Evolutionary conservation across 129 eudicot species (phyloP).

Genomic region (Chrysanthemum lavandulifolium): DNA sequence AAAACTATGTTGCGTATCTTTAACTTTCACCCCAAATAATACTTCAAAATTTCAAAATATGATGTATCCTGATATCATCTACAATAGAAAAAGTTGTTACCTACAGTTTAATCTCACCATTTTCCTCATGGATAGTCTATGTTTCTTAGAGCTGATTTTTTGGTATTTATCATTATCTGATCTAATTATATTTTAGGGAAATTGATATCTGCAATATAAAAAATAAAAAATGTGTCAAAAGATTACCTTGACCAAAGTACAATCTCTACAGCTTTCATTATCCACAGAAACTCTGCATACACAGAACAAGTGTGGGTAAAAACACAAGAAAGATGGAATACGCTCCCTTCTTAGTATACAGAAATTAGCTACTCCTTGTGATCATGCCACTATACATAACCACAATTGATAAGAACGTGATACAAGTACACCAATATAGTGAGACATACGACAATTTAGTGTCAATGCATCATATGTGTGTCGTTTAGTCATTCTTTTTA

Average conservation of each 20-base stretch:
- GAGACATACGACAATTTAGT: no score
- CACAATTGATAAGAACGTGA: not conserved
- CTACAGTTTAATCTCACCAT: not conserved
- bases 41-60: no score
- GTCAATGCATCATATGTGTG: no score
- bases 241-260: constrained; percentile 86
- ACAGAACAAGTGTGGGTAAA: constrained; percentile 12
- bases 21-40: no score
- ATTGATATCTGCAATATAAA: not conserved
- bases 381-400: not conserved
- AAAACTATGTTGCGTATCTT: no score
- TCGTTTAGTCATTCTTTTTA: no score
- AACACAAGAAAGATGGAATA: constrained; percentile 17
- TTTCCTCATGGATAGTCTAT: not conserved
- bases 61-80: no score
- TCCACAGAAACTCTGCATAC: constrained; percentile 78
- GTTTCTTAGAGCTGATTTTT: not conserved
- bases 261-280: constrained; percentile 64
- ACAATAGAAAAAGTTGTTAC: no score
- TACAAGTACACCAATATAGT: not conserved
- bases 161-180: not conserved
- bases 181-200: not conserved
- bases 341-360: not conserved
- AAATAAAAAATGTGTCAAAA: not conserved
- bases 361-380: not conserved